Base-by-base conservation (phyloP, 345 rosid genomes). In the Hibiscus tridactylites region DNA sequence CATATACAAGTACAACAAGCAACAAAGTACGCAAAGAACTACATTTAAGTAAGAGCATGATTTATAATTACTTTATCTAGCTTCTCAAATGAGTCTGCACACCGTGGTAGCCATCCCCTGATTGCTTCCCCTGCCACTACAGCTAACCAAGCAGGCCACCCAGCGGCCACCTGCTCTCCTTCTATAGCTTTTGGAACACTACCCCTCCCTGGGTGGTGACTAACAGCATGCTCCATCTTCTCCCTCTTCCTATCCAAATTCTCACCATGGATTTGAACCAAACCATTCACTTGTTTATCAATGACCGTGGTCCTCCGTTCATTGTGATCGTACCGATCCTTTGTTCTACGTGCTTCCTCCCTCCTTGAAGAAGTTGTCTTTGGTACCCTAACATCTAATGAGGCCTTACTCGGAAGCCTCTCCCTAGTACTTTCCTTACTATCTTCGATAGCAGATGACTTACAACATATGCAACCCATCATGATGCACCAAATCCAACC, bases 141-240 rank as follows among this genome's bases (percentile, higher is more conserved):
- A 54, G 93, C 91, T 77, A 95, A 78, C 97, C 99, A 95, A 62
- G 93, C 86, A 70, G 99, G 99, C 99, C 99, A 95, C 35, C 99
- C 99, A 3, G 97, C 97, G 0, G 99, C 94, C 73, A 92, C 90
- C 76, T 90, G 88, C 80, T 92, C 97, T 31, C 92, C 93, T 87
- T 95, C 94, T n/a, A 69, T 80, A 73, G 90, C 89, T 75, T 89
- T 95, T 0, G 88, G 89, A 44, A 95, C 70, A 47, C 76, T 82
- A 72, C 93, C 92, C 73, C 81, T 80, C 39, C 85, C 83, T 8
- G 96, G 93, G 60, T 83, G 82, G 58, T 82, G 85, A 72, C 75
- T 47, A 16, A 83, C 84, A 75, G 74, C 76, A 73, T 78, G 78
- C 67, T 84, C 90, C 66, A 71, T 82, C 87, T 73, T 91, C 71